Base-by-base conservation (phyloP, 2,329 filamentous ascomycete genomes). In the Fusarium temperatum region DNA sequence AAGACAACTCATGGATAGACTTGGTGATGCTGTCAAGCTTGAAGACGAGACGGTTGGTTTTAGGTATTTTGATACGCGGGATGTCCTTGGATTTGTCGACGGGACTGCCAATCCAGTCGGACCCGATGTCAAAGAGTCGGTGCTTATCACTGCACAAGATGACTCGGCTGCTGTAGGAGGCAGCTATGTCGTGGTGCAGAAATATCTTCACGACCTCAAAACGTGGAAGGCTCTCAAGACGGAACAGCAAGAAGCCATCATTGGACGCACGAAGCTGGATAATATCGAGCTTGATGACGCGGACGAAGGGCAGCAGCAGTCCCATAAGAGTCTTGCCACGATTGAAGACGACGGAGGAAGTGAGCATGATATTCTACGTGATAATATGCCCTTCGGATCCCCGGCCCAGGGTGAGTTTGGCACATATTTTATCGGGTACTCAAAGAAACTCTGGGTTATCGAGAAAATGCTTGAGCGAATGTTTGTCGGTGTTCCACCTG, bases 381-480 rank as follows among this genome's bases (percentile, higher is more conserved):
- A 90, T 65, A 90, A 90, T 69, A 90, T 90, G 89, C 88, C 89
- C 0, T 90, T 90, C 78, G 89, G 88, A 0, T 86, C 85, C 0
- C 88, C 88, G 0, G 86, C 83, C 0, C 77, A 82, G 0, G 84
- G 83, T 0, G 84, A 89, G 75, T 89, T 86, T 66, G 88, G 88
- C 4, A 90, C 88, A 0, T 90, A 90, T 77, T 90, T 89, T 61
- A 89, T 89, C 57, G 88, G 87, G 1, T 89, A 89, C 75, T 85
- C 87, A 4, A 81, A 82, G 30, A 81, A 82, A 17, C 75, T 90
- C 15, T 90, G 87, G 87, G 88, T 90, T 0, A 85, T 87, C 58
- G 89, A 90, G 80, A 84, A 83, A 77, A 90, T 90, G 88, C 74
- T 90, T 73, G 80, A 88, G 71, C 82, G 86, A 6, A 90, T 90